These are phyloP conservation scores for Claviceps sp. DNA, from an alignment of 2,329 filamentous ascomycete species.

Conservation along the genomic window DNA sequence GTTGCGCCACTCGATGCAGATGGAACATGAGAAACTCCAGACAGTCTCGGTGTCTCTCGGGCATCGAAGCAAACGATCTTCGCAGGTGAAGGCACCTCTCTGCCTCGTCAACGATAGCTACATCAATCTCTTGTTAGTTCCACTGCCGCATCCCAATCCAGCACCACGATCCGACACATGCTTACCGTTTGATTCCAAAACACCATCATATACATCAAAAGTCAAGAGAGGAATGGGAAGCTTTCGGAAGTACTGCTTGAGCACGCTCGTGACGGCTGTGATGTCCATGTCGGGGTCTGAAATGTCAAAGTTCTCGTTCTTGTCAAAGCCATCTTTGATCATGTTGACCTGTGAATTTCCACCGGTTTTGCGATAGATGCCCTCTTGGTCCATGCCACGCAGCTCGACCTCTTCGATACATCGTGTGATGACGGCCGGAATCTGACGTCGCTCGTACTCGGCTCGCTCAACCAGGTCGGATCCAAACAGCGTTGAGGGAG, in stretches of 20 bases:
- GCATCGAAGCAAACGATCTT: constrained; percentile 63
- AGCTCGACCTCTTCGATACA: constrained; percentile 96
- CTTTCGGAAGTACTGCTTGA: constrained; percentile 97
- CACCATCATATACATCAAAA: constrained; percentile 79
- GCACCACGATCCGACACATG: constrained; percentile 6
- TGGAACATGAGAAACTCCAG: constrained; percentile 93
- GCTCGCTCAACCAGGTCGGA: constrained; percentile 77
- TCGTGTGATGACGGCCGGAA: constrained; percentile 79
- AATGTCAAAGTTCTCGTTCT: constrained; percentile 75
- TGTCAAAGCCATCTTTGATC: constrained; percentile 86
- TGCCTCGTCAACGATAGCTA: constrained; percentile 50
- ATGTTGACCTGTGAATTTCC: constrained; percentile 81
- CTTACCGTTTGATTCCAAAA: constrained; percentile 70
- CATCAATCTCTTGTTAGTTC: neutral
- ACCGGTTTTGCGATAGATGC: constrained; percentile 95
- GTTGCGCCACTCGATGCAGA: constrained; percentile 69
- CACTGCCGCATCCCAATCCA: neutral
- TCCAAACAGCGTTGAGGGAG: constrained; percentile 60
- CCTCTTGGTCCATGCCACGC: constrained; percentile 92
- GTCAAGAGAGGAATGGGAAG: constrained; percentile 81
- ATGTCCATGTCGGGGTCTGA: constrained; percentile 91
- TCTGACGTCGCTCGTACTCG: constrained; percentile 77
- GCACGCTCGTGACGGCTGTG: constrained; percentile 82
- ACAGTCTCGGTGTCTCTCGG: constrained; percentile 72
- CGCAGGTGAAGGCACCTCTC: constrained; percentile 61